Evolutionary conservation across 331 rosid species (phyloP).

Genomic region (Malus hybrid): DNA sequence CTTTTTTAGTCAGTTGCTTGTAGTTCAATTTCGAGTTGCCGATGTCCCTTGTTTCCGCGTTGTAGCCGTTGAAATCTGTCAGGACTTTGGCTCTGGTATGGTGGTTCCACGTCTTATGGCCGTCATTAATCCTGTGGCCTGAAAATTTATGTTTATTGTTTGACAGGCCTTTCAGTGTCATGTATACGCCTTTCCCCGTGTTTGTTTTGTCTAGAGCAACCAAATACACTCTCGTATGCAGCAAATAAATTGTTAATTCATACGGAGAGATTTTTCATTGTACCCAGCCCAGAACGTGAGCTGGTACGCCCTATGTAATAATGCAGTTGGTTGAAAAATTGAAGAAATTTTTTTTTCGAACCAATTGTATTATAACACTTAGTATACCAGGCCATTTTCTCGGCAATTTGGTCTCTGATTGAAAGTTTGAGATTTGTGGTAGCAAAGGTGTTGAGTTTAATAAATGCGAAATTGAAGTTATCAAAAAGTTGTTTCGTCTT

Average conservation of each 20-base stretch:
- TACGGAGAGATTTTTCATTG: too few species aligned
- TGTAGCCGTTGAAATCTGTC: not conserved
- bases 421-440: too few species aligned
- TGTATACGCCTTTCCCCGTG: not conserved
- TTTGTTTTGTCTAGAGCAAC: not conserved
- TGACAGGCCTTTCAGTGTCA: not conserved
- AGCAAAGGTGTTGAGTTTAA: too few species aligned
- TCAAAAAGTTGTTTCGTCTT: too few species aligned
- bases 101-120: not conserved
- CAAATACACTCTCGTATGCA: not conserved
- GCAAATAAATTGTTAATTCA: not conserved
- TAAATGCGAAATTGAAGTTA: too few species aligned
- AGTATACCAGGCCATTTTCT: too few species aligned
- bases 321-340: too few species aligned
- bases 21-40: not conserved
- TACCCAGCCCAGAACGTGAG: too few species aligned
- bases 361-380: too few species aligned
- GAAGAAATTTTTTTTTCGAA: too few species aligned
- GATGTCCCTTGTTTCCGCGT: not conserved
- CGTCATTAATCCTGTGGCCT: not conserved
- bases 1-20: conserved; percentile 15
- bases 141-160: not conserved
- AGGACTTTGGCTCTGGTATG: not conserved
- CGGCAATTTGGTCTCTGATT: too few species aligned
- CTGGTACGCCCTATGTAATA: too few species aligned